Evolutionary conservation across 192 early-diverging fungal genomes (phyloP).

Genomic region (Bifiguratus adelaidae): DNA sequence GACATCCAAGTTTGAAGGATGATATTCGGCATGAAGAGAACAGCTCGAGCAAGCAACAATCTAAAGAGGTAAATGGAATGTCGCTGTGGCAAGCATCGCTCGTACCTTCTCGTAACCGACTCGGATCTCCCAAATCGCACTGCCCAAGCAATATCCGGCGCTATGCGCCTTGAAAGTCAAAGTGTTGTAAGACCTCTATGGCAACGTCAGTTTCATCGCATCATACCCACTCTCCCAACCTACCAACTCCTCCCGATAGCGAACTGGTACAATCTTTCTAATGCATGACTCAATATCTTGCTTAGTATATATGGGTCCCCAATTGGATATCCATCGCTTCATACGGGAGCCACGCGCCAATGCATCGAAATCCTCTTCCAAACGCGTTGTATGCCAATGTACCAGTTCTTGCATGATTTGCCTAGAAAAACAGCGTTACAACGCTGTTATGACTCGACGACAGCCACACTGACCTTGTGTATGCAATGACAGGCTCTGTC

Average conservation of each 20-base stretch:
- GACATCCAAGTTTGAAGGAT: conserved; percentile 36
- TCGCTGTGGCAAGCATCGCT: not conserved
- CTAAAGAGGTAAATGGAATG: conserved; percentile 1
- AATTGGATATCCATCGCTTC: too few species aligned
- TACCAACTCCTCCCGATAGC: conserved; percentile 43
- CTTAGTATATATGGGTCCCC: conserved; percentile 38
- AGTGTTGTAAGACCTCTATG: not conserved
- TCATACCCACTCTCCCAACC: not conserved
- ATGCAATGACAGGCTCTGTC: conserved; percentile 64
- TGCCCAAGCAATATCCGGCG: conserved; percentile 63
- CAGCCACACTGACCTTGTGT: not conserved
- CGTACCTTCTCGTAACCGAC: conserved; percentile 41
- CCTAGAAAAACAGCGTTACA: conserved; percentile 8
- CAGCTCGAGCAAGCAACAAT: conserved; percentile 33
- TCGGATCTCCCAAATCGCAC: conserved; percentile 64
- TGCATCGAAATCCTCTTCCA: too few species aligned
- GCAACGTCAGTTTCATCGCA: not conserved
- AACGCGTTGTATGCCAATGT: too few species aligned
- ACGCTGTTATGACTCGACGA: not conserved
- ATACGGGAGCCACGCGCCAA: too few species aligned
- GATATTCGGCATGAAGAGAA: conserved; percentile 25
- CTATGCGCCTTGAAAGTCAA: conserved; percentile 45
- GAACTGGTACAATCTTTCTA: conserved; percentile 44
- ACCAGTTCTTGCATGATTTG: conserved; percentile 56
- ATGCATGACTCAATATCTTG: conserved; percentile 46